phyloP scores from a whole-genome alignment of 2,329 filamentous ascomycete species.

The Exophiala xenobiotica region DNA sequence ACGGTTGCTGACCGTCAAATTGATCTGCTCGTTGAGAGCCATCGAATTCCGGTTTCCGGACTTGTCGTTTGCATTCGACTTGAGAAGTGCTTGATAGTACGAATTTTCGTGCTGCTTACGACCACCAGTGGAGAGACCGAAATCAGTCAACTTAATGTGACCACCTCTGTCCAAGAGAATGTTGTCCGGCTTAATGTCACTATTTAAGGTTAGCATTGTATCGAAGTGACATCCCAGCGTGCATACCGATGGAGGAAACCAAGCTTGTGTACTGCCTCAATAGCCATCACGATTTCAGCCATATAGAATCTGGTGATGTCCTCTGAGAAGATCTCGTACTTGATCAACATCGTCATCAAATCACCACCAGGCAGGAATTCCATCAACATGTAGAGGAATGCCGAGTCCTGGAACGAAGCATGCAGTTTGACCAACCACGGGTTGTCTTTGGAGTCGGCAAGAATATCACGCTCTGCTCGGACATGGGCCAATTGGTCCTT shows the following conservation, averaged over 20 bases:
- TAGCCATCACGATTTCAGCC: constrained; percentile 96
- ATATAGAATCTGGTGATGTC: constrained; percentile 99
- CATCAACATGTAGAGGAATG: constrained; percentile 99
- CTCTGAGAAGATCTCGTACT: constrained; percentile 99
- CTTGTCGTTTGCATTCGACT: constrained; percentile 67
- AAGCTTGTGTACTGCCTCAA: constrained; percentile 95
- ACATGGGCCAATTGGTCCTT: constrained; percentile 98
- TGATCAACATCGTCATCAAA: constrained; percentile 99
- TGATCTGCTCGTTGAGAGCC: constrained; percentile 89
- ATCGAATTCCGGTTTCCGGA: constrained; percentile 86
- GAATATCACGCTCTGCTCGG: constrained; percentile 92
- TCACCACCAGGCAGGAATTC: constrained; percentile 98
- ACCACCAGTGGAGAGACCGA: constrained; percentile 95
- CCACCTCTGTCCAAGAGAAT: constrained; percentile 93
- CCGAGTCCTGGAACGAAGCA: constrained; percentile 94
- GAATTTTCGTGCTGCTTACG: constrained; percentile 97
- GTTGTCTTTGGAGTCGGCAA: constrained; percentile 93
- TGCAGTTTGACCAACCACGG: constrained; percentile 98
- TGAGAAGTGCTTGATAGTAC: constrained; percentile 95
- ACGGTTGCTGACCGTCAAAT: constrained; percentile 95
- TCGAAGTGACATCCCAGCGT: constrained; percentile 5
- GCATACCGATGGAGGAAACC: constrained; percentile 96
- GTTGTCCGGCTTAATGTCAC: constrained; percentile 99
- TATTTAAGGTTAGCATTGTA: constrained; percentile 43
- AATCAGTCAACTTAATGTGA: constrained; percentile 97